A percentile compares a stretch with the other conserved stretches of the same genome.
Evolutionary conservation across 257 asterid species (phyloP).

Genomic region (Ilex asprella): DNA sequence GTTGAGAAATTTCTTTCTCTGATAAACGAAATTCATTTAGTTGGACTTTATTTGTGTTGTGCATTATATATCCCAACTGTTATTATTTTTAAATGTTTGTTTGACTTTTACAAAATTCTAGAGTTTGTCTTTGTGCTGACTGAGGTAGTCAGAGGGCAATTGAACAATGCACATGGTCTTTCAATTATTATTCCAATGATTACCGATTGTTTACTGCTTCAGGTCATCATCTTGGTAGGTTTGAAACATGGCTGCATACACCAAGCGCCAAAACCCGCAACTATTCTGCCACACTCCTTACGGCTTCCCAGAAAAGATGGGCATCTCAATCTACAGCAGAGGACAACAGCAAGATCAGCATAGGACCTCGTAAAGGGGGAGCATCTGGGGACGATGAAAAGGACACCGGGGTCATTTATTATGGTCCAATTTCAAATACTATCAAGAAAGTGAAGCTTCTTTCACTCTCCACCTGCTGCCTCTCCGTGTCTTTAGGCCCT

Average conservation of each 20-base stretch:
- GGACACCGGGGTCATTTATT: conserved; percentile 47
- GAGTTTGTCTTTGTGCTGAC: background rate
- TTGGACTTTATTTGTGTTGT: background rate
- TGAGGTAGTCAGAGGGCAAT: background rate
- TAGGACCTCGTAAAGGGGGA: conserved; percentile 46
- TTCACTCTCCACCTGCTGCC: conserved; percentile 93
- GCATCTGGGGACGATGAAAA: conserved; percentile 42
- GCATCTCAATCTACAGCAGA: conserved; percentile 46
- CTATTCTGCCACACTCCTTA: conserved; percentile 18
- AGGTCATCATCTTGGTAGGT: conserved; percentile 35
- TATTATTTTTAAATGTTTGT: background rate
- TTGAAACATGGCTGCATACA: conserved; percentile 18
- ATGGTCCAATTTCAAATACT: conserved; percentile 81
- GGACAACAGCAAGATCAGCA: conserved; percentile 49
- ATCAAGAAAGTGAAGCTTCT: conserved; percentile 91
- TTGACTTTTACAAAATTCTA: background rate
- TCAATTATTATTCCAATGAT: background rate
- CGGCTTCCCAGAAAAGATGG: conserved; percentile 35
- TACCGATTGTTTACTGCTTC: conserved; percentile 12
- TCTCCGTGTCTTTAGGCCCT: conserved; percentile 87
- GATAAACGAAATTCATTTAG: too few relatives aligned
- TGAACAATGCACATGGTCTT: background rate
- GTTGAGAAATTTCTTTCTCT: too few relatives aligned
- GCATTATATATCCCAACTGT: background rate
- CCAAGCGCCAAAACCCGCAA: conserved; percentile 11